Evolutionary conservation across 1,284 basidiomycete species (phyloP), one percentile per base, ranked within the genome.

Genomic region (Afroboletus lepidellus): DNA sequence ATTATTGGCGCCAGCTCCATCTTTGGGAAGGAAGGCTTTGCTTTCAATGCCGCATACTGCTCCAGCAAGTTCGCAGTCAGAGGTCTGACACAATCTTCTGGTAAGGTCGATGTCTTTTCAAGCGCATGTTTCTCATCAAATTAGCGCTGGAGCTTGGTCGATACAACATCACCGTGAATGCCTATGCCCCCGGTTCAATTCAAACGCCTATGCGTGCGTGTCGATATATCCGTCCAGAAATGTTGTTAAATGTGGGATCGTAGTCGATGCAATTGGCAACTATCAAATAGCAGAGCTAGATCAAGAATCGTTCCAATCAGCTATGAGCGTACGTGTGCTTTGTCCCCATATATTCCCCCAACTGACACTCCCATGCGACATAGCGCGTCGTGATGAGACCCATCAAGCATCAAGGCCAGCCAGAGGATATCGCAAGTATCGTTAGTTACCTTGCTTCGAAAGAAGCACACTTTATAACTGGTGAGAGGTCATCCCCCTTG

Each of bases 141-240:
- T 24, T 21, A 58, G 56, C 57, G 9, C 25, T 42, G 36, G 73
- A 74, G 41, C 57, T 73, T 13, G 72, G 67, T 2, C 51, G 37
- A 30, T 45, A 64, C 44, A 44, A 41, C 9, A 65, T 48, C 8
- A 48, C 47, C 5, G 46, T 48, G n/a, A 48, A 48, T 7, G 12
- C 38, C 0, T 48, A 48, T 7, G 38, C 47, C 15, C 47, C 47
- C 5, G 47, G 47, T n/a, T 5, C 25, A 12, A 42, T 48, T 5
- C 6, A 32, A 20, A 48, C 47, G 5, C 47, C 38, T 20, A 18
- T 48, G 20, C 13, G 46, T 48, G 29, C 0, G 45, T 30, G 13
- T 29, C 20, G 0, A 13, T 16, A 18, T 23, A n/a, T 38, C 20
- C 5, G 7, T 37, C 18, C 18, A 0, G 33, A 37, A 32, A 27